These are phyloP conservation scores for Phytopythium aichiense DNA, from an alignment of 352 stramenopile species.

Conservation along the genomic window DNA sequence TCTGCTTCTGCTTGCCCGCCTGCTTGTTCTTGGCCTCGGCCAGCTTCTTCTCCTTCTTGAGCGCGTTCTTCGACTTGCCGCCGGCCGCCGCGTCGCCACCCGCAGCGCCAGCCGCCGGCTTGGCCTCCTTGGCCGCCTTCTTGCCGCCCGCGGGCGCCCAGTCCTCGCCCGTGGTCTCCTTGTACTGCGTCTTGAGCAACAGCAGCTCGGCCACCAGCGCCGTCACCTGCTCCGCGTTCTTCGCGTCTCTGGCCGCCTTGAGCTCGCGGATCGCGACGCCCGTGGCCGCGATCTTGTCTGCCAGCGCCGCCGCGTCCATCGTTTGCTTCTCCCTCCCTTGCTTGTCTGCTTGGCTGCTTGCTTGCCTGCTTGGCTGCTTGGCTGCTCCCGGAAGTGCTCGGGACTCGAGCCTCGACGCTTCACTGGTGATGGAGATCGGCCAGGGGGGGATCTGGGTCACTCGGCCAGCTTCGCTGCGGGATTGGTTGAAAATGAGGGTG, in stretches of 20 bases:
- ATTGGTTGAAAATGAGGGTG: no score
- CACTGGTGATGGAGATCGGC: no score
- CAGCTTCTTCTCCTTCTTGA: slow-evolving; percentile 89
- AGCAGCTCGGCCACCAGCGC: slow-evolving; percentile 57
- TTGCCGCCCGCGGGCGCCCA: slow-evolving; percentile 46
- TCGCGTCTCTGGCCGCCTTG: slow-evolving; percentile 69
- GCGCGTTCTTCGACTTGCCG: slow-evolving; percentile 79
- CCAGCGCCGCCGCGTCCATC: slow-evolving; percentile 32
- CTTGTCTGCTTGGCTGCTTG: no score
- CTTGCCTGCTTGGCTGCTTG: no score
- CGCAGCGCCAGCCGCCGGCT: not conserved
- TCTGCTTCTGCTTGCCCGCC: slow-evolving; percentile 36
- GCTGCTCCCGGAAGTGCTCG: no score
- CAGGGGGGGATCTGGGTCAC: no score
- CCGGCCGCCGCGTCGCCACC: slow-evolving; percentile 11
- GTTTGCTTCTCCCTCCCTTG: not conserved
- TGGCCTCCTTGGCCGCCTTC: slow-evolving; percentile 25
- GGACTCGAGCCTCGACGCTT: no score
- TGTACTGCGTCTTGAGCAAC: slow-evolving; percentile 77
- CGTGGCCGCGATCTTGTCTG: slow-evolving; percentile 65
- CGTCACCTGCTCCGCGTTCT: slow-evolving; percentile 38
- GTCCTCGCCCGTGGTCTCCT: slow-evolving; percentile 65
- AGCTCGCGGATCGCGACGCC: slow-evolving; percentile 75
- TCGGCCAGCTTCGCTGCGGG: no score
- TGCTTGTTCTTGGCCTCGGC: slow-evolving; percentile 53